Percentiles rank a stretch among this genome's conserved stretches.
These are phyloP conservation scores for Tylopilus orsonianus DNA, from an alignment of 1,284 basidiomycete species.

Conservation along the genomic window DNA sequence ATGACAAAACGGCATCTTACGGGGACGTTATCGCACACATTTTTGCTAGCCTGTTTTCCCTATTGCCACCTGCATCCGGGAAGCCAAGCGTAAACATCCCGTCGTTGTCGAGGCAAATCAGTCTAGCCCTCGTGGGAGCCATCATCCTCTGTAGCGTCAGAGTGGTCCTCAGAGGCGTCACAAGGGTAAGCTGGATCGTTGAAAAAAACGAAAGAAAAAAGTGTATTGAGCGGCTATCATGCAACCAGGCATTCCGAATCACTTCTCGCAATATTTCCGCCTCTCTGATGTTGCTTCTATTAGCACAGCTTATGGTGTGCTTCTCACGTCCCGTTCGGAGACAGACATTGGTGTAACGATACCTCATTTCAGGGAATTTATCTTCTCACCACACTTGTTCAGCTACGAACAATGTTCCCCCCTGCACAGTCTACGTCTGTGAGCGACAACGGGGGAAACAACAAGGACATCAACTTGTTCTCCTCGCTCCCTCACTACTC, in stretches of 20 bases:
- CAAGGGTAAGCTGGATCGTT: conserved; percentile 45
- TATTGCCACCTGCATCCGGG: conserved; percentile 37
- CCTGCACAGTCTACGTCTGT: conserved; percentile 33
- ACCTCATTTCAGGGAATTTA: conserved; percentile 61
- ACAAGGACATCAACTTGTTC: conserved; percentile 57
- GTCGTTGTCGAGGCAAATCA: conserved; percentile 62
- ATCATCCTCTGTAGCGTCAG: conserved; percentile 73
- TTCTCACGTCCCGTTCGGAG: conserved; percentile 13
- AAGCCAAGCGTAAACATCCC: conserved; percentile 37
- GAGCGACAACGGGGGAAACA: conserved; percentile 15
- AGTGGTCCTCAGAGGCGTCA: conserved; percentile 63
- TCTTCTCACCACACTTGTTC: conserved; percentile 73
- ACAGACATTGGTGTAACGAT: not conserved
- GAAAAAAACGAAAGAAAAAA: not conserved
- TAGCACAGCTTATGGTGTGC: conserved; percentile 77
- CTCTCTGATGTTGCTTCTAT: conserved; percentile 67
- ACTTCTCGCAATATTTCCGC: conserved; percentile 67
- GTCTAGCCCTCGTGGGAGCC: conserved; percentile 65
- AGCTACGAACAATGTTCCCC: conserved; percentile 75
- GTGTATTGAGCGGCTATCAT: not conserved
- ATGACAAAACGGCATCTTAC: conserved; percentile 41
- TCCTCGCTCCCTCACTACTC: conserved; percentile 70
- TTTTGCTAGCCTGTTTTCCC: conserved; percentile 51
- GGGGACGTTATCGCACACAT: conserved; percentile 62
- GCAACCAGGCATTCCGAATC: conserved; percentile 53